Evolutionary conservation across 2,329 filamentous ascomycete species (phyloP).

Genomic region (Cladosporium cucumerinum): DNA sequence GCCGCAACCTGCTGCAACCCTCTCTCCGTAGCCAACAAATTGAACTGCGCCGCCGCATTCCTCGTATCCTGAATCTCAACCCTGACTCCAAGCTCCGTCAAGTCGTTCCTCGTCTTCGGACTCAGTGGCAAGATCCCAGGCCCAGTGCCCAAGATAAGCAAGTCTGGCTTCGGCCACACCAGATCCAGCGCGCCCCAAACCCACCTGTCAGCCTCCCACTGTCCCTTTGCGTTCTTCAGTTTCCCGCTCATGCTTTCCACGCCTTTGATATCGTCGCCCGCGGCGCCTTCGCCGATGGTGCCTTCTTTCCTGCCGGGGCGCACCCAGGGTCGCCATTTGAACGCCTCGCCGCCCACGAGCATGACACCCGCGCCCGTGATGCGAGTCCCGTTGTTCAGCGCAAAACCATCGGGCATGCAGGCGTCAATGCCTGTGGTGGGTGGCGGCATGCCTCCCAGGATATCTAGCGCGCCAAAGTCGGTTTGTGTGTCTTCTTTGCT

Average conservation of each 20-base stretch:
- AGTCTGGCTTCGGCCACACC: conserved; percentile 88
- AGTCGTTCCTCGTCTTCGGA: conserved; percentile 66
- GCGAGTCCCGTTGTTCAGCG: conserved; percentile 74
- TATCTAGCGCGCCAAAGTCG: conserved; percentile 73
- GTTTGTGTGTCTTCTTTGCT: conserved; percentile 62
- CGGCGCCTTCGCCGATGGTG: conserved; percentile 37
- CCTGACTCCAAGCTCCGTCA: conserved; percentile 76
- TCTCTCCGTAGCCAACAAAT: conserved; percentile 88
- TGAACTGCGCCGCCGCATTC: conserved; percentile 93
- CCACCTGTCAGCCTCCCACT: conserved; percentile 70
- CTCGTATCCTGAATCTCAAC: conserved; percentile 88
- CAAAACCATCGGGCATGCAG: conserved; percentile 79
- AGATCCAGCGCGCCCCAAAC: conserved; percentile 73
- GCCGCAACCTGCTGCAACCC: conserved; percentile 82
- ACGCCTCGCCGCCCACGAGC: conserved; percentile 81
- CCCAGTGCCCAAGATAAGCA: conserved; percentile 86
- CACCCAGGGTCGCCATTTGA: conserved; percentile 80
- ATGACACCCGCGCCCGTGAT: conserved; percentile 69
- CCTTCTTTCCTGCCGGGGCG: conserved; percentile 37
- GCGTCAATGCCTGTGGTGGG: conserved; percentile 82
- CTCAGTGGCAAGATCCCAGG: conserved; percentile 71
- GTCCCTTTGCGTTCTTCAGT: conserved; percentile 71
- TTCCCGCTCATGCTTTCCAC: conserved; percentile 36
- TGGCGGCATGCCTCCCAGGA: conserved; percentile 69
- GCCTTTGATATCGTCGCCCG: conserved; percentile 35